These are phyloP conservation scores for Delonix regia DNA, from an alignment of 306 rosid genomes.

Conservation along the genomic window DNA sequence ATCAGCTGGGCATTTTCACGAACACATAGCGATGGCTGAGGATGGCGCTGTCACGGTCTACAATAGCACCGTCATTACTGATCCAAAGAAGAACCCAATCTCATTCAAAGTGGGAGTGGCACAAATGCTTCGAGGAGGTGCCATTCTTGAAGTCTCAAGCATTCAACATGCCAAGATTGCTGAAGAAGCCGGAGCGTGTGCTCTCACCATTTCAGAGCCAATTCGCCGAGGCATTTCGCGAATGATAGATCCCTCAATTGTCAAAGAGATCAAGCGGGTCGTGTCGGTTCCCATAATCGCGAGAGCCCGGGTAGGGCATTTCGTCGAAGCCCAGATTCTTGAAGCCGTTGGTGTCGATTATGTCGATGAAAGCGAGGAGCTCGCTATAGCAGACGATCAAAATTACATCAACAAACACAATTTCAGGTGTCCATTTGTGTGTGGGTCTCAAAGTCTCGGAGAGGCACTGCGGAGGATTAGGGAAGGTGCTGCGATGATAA, in stretches of 20 bases:
- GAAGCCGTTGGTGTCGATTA: conserved; percentile 66
- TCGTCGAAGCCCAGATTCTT: conserved; percentile 87
- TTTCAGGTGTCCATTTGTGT: conserved; percentile 56
- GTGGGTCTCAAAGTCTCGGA: conserved; percentile 65
- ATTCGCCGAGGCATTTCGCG: conserved; percentile 43
- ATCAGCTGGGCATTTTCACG: conserved; percentile 36
- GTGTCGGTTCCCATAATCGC: conserved; percentile 68
- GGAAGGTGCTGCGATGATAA: conserved; percentile 71
- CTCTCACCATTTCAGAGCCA: conserved; percentile 51
- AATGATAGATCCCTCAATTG: conserved; percentile 62
- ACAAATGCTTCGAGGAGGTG: conserved; percentile 68
- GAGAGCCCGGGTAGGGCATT: conserved; percentile 72
- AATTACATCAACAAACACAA: conserved; percentile 72
- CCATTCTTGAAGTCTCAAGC: conserved; percentile 57
- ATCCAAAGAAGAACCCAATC: conserved; percentile 35
- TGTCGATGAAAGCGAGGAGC: conserved; percentile 70
- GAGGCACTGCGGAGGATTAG: conserved; percentile 69
- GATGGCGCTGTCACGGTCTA: conserved; percentile 59
- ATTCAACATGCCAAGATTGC: conserved; percentile 70
- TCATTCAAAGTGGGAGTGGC: conserved; percentile 53
- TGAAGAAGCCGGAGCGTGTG: conserved; percentile 73
- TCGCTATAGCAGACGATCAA: conserved; percentile 58
- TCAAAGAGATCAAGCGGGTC: conserved; percentile 57
- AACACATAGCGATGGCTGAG: conserved; percentile 54
- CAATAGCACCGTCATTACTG: conserved; percentile 55